These are phyloP conservation scores for Chalaropsis ovoidea DNA, from an alignment of 2,329 filamentous ascomycete species.

Conservation along the genomic window DNA sequence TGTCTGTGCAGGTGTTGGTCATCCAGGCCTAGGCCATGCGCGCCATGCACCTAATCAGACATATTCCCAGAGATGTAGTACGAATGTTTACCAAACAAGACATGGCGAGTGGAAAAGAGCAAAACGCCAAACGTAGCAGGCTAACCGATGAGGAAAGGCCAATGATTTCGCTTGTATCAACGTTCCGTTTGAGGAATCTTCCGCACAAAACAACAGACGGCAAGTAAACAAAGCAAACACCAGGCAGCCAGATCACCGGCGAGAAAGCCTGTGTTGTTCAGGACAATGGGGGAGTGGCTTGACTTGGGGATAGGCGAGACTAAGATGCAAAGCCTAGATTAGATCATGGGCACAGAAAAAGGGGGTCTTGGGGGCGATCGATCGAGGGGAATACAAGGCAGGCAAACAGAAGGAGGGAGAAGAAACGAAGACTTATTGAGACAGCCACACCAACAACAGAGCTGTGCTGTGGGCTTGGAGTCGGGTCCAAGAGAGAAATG, in stretches of 20 bases:
- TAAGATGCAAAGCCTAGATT: background rate
- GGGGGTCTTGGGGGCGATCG: background rate
- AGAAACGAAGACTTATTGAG: background rate
- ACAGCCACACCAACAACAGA: background rate
- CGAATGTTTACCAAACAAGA: background rate
- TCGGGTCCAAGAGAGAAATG: background rate
- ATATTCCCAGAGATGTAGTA: background rate
- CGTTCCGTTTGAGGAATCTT: background rate
- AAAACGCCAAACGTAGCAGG: conserved; percentile 3
- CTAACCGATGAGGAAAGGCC: background rate
- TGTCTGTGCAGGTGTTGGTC: background rate
- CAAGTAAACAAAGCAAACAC: background rate
- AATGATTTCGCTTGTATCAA: conserved; percentile 5
- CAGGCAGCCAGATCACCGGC: background rate
- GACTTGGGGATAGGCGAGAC: background rate
- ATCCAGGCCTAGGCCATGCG: background rate
- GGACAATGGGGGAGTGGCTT: background rate
- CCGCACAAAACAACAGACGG: background rate
- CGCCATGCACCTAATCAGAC: background rate
- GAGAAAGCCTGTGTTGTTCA: background rate
- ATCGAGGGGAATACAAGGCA: background rate
- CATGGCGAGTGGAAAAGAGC: background rate
- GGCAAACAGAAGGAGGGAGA: background rate
- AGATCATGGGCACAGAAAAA: background rate
- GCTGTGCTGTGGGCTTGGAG: background rate